Base-by-base conservation (phyloP, 169 alveolate genomes). In the Plasmodium cynomolgi region DNA sequence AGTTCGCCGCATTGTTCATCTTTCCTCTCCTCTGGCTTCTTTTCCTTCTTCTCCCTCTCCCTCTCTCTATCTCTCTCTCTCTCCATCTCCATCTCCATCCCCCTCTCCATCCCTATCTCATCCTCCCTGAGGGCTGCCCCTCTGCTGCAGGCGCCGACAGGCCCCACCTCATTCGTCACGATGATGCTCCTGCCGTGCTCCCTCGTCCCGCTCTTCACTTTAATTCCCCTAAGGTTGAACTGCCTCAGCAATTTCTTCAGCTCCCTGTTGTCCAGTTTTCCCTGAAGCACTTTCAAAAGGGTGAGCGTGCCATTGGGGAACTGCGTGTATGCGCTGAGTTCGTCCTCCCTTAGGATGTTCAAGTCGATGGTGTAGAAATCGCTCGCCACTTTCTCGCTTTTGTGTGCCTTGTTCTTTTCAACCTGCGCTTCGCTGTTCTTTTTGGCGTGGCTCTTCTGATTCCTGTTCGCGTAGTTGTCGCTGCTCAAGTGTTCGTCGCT, bases 331-430 rank as follows among this genome's bases (percentile, higher is more conserved):
- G 68, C 13, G 37, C 44, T 15, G 13, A 90, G n/a, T 31, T 90
- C 94, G 0, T 90, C 94, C 33, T 90, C 84, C 23, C 54, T 80
- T 50, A 90, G 83, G 33, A 90, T 74, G 23, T 39, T 79, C 58
- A 90, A 41, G 29, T 90, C 90, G 44, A 85, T 74, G 23, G 81
- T 26, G 23, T 74, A 29, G 68, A 31, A 47, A 29, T 34, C 29
- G n/a, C 84, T 9, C 0, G 47, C 56, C 4, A 8, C 23, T 17
- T 37, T 34, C 15, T 83, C 72, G 11, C 3, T 68, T 44, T 56
- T 44, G 2, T 83, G 15, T 7, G 72, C 3, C 74, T 83, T 62
- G 23, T 58, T 83, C 31, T 20, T 71, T 56, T 75, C 93, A 1
- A n/a, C 84, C 13, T 9, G n/a, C 11, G 68, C 31, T 1, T 81